These are phyloP conservation scores for Fusarium subglutinans DNA, from an alignment of 2,329 filamentous ascomycete genomes.

Conservation along the genomic window DNA sequence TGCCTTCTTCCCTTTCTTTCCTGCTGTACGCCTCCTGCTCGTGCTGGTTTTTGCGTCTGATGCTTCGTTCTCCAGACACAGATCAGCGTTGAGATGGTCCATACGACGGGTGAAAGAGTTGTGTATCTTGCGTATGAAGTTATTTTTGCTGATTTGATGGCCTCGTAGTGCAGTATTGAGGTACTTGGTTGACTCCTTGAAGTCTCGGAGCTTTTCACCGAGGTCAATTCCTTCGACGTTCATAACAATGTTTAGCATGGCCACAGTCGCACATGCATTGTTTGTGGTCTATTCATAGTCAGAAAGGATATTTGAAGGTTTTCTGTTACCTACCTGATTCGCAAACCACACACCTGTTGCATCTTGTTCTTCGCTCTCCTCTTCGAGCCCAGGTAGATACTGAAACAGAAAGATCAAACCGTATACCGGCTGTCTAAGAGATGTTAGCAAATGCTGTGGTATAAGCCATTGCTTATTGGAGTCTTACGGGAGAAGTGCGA, in stretches of 20 bases:
- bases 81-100: slow-evolving; percentile 78
- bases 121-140: slow-evolving; percentile 82
- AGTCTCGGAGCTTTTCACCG: slow-evolving; percentile 73
- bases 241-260: slow-evolving; percentile 92
- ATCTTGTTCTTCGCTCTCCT: slow-evolving; percentile 63
- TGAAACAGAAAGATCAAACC: slow-evolving; percentile 91
- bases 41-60: slow-evolving; percentile 48
- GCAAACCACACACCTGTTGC: slow-evolving; percentile 84
- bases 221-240: slow-evolving; percentile 75
- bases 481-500: slow-evolving; percentile 70
- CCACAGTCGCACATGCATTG: slow-evolving; percentile 92
- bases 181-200: slow-evolving; percentile 75
- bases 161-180: slow-evolving; percentile 80
- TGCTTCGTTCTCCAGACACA: slow-evolving; percentile 69
- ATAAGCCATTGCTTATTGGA: background rate
- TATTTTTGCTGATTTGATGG: slow-evolving; percentile 76
- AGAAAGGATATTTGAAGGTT: background rate
- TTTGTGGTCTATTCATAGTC: slow-evolving; percentile 68
- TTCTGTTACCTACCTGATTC: slow-evolving; percentile 73
- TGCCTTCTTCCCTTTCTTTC: slow-evolving; percentile 49
- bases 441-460: slow-evolving; percentile 10
- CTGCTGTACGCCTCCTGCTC: slow-evolving; percentile 44
- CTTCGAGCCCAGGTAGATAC: slow-evolving; percentile 65
- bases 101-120: slow-evolving; percentile 86
- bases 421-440: slow-evolving; percentile 73